phyloP scores from a whole-genome alignment of 2,329 filamentous ascomycete species.

The Fusarium verticillioides region DNA sequence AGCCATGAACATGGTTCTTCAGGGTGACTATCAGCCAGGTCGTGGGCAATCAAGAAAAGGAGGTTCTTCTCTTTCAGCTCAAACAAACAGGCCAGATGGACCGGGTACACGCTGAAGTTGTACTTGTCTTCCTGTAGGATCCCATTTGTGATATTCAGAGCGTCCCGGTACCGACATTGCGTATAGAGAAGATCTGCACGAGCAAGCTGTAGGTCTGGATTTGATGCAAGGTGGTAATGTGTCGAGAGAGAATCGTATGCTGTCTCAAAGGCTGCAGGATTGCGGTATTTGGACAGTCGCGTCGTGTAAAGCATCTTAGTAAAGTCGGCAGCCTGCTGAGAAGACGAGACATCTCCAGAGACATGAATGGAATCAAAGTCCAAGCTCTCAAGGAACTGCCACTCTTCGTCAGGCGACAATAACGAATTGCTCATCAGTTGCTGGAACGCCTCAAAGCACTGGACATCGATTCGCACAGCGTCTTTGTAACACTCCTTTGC shows the following conservation, averaged over 20 bases:
- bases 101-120: constrained; percentile 87
- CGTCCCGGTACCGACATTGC: constrained; percentile 91
- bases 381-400: constrained; percentile 86
- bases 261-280: constrained; percentile 81
- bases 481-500: constrained; percentile 99
- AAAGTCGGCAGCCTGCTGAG: constrained; percentile 91
- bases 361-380: constrained; percentile 87
- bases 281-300: constrained; percentile 92
- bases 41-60: constrained; percentile 91
- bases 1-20: constrained; percentile 93
- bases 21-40: constrained; percentile 90
- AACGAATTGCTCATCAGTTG: constrained; percentile 97
- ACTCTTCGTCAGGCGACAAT: constrained; percentile 89
- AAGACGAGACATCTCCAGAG: constrained; percentile 70
- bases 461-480: constrained; percentile 94
- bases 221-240: constrained; percentile 87
- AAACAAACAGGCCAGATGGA: constrained; percentile 91
- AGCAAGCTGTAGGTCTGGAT: constrained; percentile 90
- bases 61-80: constrained; percentile 88
- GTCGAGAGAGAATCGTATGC: constrained; percentile 92
- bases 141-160: constrained; percentile 82
- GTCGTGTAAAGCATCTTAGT: constrained; percentile 97
- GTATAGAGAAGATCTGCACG: constrained; percentile 93
- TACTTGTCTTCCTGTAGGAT: constrained; percentile 88
- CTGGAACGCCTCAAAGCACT: constrained; percentile 98